Conservation (phyloP, 2,329 filamentous ascomycete genomes). For the Helminthosporium solani region DNA sequence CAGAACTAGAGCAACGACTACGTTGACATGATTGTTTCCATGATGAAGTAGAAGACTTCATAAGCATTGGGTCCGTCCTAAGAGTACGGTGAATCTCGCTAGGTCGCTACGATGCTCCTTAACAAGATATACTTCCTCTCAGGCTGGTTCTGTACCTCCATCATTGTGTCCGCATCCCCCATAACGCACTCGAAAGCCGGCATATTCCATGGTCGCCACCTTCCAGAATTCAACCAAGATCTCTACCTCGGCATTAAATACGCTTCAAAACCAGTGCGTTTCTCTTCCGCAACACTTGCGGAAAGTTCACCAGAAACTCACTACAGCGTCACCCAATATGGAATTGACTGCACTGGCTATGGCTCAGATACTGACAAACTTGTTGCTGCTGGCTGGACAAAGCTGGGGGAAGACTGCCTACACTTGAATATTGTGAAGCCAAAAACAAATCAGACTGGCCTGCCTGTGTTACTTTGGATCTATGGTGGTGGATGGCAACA, state of each 20-base stretch:
- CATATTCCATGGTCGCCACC: conserved; percentile 28
- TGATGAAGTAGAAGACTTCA: not conserved
- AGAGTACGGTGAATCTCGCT: not conserved
- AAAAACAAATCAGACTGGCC: conserved; percentile 13
- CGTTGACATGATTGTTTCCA: not conserved
- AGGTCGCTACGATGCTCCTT: not conserved
- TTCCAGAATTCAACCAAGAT: conserved; percentile 32
- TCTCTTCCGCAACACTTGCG: conserved; percentile 21
- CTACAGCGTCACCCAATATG: conserved; percentile 26
- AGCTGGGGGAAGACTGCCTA: conserved; percentile 47
- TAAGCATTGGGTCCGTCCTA: not conserved
- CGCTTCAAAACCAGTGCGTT: conserved; percentile 29
- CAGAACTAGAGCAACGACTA: not conserved
- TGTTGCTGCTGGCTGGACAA: conserved; percentile 24
- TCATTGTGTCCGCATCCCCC: conserved; percentile 3
- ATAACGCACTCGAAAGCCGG: conserved; percentile 27
- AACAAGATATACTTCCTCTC: not conserved
- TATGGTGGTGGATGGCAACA: conserved; percentile 38
- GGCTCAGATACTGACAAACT: conserved; percentile 27
- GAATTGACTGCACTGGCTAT: conserved; percentile 30
- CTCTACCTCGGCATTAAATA: conserved; percentile 34
- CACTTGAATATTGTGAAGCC: conserved; percentile 41
- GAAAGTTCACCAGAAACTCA: conserved; percentile 12
- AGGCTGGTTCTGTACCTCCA: not conserved
- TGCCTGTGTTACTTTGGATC: conserved; percentile 36